Base-by-base conservation (phyloP, 495 filamentous ascomycete species). In the Alectoria sarmentosa region DNA sequence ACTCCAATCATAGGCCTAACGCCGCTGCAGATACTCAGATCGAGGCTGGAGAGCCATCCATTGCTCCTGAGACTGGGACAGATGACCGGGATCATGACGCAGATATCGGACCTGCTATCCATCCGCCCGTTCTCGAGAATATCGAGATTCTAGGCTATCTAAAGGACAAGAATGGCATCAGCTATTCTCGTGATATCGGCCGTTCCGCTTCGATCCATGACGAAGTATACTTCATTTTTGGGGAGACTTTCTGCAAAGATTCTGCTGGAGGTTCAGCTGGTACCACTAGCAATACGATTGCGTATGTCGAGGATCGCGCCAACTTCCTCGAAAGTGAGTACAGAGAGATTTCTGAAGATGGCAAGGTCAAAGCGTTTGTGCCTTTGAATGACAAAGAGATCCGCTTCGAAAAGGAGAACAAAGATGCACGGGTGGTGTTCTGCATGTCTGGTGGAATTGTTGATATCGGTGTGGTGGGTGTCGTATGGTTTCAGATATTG, bases 191-290 rank as follows among this genome's bases (percentile, higher is more conserved):
- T 10, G 69, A 71, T 42, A 71, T 71, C 23, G 69, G 69, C n/a
- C 60, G 67, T n/a, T 71, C 67, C 5, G 66, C 59, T 13, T n/a
- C 15, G 8, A 55, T 71, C n/a, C 65, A 52, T 49, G 65, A 58
- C 44, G 60, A 48, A 52, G 52, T 52, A 36, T 71, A 64, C 42
- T 63, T 63, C 39, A 48, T 69, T 11, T 73, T 70, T 46, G 72
- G 72, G 15, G 72, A 74, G 30, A 74, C 72, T 0, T 72, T 74
- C 26, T 71, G 62, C 63, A 65, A 70, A 26, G 58, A 70, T 44
- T 4, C 67, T 49, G 49, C 65, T 46, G 64, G 73, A n/a, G 57
- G 72, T 61, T 64, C 68, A 54, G 42, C 68, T 55, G 68, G 74
- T 38, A 66, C 75, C 30, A 65, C 54, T 21, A 68, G 62, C 49